A percentile compares a stretch with the other conserved stretches of the same genome.
These are phyloP conservation scores for Prunus padus DNA, from an alignment of 306 rosid genomes.

Conservation along the genomic window DNA sequence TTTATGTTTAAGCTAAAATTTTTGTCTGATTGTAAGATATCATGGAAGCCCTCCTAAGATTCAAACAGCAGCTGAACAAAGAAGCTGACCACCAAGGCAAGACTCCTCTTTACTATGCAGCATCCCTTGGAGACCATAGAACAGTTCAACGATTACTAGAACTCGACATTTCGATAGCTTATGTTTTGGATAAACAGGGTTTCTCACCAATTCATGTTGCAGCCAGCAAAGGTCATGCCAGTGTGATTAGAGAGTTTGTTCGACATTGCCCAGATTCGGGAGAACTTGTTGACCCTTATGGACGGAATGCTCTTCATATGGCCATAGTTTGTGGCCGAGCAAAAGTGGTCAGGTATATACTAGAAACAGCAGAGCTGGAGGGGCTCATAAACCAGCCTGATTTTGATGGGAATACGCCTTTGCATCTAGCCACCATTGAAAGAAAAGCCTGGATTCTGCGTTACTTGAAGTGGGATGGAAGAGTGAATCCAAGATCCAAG, in stretches of 20 bases:
- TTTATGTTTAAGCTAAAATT: not conserved
- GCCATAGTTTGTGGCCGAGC: not conserved
- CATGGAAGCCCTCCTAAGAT: not conserved
- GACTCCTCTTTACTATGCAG: not conserved
- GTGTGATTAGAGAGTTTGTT: not conserved
- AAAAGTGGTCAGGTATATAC: not conserved
- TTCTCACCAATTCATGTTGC: not conserved
- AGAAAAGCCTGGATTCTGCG: not conserved
- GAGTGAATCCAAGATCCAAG: constrained; percentile 2
- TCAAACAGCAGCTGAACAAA: not conserved
- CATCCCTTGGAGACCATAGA: not conserved
- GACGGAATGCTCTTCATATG: not conserved
- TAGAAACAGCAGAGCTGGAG: not conserved
- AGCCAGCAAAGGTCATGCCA: not conserved
- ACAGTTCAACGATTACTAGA: constrained; percentile 2
- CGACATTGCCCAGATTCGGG: not conserved
- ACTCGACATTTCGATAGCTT: not conserved
- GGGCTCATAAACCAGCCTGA: constrained; percentile 5
- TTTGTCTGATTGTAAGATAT: not conserved
- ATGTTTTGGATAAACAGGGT: not conserved
- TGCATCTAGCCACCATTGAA: not conserved
- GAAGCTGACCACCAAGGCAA: not conserved
- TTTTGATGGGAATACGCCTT: constrained; percentile 3
- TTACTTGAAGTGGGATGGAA: not conserved
- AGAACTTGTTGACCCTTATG: not conserved